Percentiles rank a stretch among this genome's conserved stretches.
These are phyloP conservation scores for Maudiozyma pseudohumilis DNA, from an alignment of 805 yeast species.

Conservation along the genomic window DNA sequence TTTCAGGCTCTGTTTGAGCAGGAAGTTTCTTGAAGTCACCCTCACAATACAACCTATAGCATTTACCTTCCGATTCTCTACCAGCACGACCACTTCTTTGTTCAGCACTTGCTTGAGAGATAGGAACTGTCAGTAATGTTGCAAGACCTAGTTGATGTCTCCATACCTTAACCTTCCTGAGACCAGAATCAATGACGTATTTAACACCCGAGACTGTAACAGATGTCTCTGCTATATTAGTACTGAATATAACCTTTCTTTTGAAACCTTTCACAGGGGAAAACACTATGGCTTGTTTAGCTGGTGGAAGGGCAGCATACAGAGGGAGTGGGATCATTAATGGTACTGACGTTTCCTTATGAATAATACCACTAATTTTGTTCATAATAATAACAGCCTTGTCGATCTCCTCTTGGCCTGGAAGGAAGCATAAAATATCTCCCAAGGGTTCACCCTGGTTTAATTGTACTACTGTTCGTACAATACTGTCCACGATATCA, in stretches of 20 bases:
- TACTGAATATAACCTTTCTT: constrained; percentile 82
- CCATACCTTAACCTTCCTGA: constrained; percentile 91
- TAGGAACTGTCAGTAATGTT: constrained; percentile 84
- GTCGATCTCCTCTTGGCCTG: constrained; percentile 98
- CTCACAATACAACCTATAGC: constrained; percentile 76
- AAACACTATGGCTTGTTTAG: constrained; percentile 75
- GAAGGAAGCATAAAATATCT: constrained; percentile 82
- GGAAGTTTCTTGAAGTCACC: constrained; percentile 52
- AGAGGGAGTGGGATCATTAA: constrained; percentile 68
- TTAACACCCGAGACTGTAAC: constrained; percentile 91
- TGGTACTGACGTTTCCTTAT: constrained; percentile 56
- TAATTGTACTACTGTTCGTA: constrained; percentile 65
- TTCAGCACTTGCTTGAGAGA: constrained; percentile 87
- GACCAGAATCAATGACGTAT: constrained; percentile 87
- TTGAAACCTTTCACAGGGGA: constrained; percentile 49
- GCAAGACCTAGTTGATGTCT: constrained; percentile 85
- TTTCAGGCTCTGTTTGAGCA: constrained; percentile 86
- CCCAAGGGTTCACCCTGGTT: constrained; percentile 73
- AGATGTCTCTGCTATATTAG: constrained; percentile 97
- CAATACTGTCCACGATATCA: constrained; percentile 73
- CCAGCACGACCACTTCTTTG: constrained; percentile 99
- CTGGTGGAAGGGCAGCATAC: constrained; percentile 88
- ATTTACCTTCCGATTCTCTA: constrained; percentile 88
- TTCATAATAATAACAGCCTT: constrained; percentile 57
- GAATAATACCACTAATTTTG: constrained; percentile 53